phyloP scores from a whole-genome alignment of 2,329 filamentous ascomycete species.

The Simplicillium sp. region DNA sequence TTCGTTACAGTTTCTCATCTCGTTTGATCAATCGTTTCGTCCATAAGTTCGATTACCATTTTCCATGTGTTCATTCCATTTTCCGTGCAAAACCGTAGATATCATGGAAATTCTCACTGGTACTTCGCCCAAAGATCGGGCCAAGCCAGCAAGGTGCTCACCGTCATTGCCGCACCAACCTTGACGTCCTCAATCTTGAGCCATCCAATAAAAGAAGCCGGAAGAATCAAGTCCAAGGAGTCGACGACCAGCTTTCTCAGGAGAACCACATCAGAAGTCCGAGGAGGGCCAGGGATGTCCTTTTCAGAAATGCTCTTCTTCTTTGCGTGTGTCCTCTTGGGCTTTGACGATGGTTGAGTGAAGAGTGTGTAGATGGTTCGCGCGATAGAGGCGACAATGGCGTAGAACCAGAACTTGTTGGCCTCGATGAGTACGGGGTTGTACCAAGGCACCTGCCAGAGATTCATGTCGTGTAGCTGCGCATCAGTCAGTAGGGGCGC shows the following conservation, averaged over 20 bases:
- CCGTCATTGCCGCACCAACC: slow-evolving; percentile 4
- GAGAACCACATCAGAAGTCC: neutral
- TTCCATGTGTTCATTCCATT: too few relatives aligned
- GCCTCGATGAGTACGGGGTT: slow-evolving; percentile 4
- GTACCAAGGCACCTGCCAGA: slow-evolving; percentile 6
- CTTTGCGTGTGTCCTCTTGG: neutral
- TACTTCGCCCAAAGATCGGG: slow-evolving; percentile 3
- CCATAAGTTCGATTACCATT: too few relatives aligned
- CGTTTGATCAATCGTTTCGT: too few relatives aligned
- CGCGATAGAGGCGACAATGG: slow-evolving; percentile 5
- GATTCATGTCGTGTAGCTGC: slow-evolving; percentile 7
- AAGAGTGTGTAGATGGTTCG: neutral
- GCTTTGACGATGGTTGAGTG: neutral
- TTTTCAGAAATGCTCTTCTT: neutral
- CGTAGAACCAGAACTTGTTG: slow-evolving; percentile 8
- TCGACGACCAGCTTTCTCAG: slow-evolving; percentile 2
- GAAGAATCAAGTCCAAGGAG: slow-evolving; percentile 4
- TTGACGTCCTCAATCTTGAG: slow-evolving; percentile 1
- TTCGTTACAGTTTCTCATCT: too few relatives aligned
- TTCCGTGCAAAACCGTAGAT: neutral
- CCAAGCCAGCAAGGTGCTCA: slow-evolving; percentile 6
- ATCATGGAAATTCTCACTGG: neutral
- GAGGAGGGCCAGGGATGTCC: neutral
- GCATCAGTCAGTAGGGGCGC: too few relatives aligned
- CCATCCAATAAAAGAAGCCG: slow-evolving; percentile 7